Percentiles rank a stretch among this genome's conserved stretches.
Evolutionary conservation across 2,329 filamentous ascomycete species (phyloP).

Genomic region (Alternaria sp.): DNA sequence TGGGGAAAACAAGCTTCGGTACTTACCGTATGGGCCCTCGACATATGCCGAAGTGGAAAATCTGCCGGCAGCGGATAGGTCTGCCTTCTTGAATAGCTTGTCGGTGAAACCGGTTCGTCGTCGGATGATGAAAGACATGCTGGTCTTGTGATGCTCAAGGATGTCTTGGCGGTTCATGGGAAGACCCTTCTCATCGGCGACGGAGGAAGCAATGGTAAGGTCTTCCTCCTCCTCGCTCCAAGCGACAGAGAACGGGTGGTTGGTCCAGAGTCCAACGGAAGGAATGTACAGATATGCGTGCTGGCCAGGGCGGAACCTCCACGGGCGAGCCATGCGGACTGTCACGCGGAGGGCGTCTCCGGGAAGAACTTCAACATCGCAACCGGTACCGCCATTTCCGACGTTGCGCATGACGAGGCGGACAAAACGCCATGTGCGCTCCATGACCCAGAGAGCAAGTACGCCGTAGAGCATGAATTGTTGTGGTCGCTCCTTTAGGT

Average conservation of each 20-base stretch:
- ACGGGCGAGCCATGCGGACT: conserved; percentile 77
- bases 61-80: conserved; percentile 60
- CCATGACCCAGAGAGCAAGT: conserved; percentile 72
- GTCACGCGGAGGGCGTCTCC: conserved; percentile 79
- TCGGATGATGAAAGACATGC: conserved; percentile 84
- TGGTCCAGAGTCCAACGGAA: conserved; percentile 74
- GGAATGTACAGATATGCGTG: conserved; percentile 85
- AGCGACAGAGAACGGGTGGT: conserved; percentile 80
- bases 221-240: conserved; percentile 73
- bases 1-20: conserved; percentile 38
- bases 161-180: conserved; percentile 62
- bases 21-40: conserved; percentile 81
- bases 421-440: conserved; percentile 68
- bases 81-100: conserved; percentile 76
- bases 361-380: conserved; percentile 77
- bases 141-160: conserved; percentile 60
- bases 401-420: conserved; percentile 72
- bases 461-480: conserved; percentile 69
- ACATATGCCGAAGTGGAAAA: conserved; percentile 76
- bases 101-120: conserved; percentile 90
- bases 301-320: conserved; percentile 77
- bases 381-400: conserved; percentile 70
- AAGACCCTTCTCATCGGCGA: conserved; percentile 56
- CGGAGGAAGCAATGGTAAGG: conserved; percentile 37
- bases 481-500: conserved; percentile 64